These are phyloP conservation scores for Diospyros lotus DNA, from an alignment of 148 eudicot species.

Conservation along the genomic window DNA sequence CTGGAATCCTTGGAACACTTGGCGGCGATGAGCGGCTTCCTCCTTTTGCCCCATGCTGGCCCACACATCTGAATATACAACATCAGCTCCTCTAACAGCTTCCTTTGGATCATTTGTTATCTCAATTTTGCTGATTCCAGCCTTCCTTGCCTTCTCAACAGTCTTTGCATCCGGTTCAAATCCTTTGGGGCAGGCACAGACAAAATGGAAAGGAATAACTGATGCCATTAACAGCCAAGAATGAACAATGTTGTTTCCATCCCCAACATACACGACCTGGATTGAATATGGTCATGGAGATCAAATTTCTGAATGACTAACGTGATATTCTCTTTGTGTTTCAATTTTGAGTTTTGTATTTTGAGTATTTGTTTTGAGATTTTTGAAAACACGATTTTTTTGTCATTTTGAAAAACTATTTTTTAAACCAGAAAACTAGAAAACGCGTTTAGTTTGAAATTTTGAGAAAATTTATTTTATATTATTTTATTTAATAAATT, in stretches of 20 bases:
- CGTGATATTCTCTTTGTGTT: too few species aligned
- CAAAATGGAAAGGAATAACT: slow-evolving; percentile 85
- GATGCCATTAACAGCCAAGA: slow-evolving; percentile 83
- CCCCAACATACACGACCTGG: slow-evolving; percentile 97
- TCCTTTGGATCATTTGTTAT: slow-evolving; percentile 82
- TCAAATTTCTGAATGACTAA: slow-evolving; percentile 4
- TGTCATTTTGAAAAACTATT: too few species aligned
- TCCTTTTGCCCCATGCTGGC: slow-evolving; percentile 99
- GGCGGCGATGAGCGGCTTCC: slow-evolving; percentile 82
- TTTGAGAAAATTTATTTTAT: too few species aligned
- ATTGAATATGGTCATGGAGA: not conserved
- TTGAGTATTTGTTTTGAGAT: too few species aligned
- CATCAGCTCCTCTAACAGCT: slow-evolving; percentile 95
- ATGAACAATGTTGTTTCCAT: slow-evolving; percentile 95
- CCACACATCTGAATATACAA: slow-evolving; percentile 98
- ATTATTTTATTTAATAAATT: too few species aligned
- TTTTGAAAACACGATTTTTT: too few species aligned
- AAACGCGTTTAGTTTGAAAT: too few species aligned
- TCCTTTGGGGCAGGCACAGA: slow-evolving; percentile 93
- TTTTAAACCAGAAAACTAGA: too few species aligned
- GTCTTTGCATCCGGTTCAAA: slow-evolving; percentile 86
- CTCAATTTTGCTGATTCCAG: slow-evolving; percentile 89
- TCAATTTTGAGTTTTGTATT: too few species aligned
- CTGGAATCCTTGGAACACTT: slow-evolving; percentile 90
- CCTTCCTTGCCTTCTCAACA: slow-evolving; percentile 58